A percentile compares a stretch with the other conserved stretches of the same genome.
Conservation (phyloP, 257 asterid species). For the Petunia secreta region DNA sequence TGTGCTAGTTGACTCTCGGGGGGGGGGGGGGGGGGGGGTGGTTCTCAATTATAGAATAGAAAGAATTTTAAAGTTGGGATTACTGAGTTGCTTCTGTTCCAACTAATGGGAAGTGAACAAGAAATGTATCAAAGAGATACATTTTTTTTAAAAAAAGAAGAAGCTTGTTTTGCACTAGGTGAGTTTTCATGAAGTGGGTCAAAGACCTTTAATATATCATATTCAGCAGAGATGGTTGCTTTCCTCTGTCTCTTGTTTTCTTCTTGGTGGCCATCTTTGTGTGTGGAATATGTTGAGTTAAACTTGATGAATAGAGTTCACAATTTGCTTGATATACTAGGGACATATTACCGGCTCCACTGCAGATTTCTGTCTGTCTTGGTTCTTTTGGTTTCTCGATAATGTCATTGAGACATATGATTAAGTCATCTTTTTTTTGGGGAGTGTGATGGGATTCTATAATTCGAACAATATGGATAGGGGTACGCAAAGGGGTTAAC, state of each 20-base stretch:
- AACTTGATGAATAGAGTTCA: not conserved
- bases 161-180: not conserved
- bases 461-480: not conserved
- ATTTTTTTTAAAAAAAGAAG: not conserved
- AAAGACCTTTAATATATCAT: not conserved
- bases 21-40: too few species aligned
- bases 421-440: not conserved
- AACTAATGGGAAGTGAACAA: not conserved
- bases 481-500: not conserved
- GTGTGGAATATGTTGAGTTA: not conserved
- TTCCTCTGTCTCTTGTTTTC: not conserved
- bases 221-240: not conserved
- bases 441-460: not conserved
- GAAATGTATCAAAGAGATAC: not conserved
- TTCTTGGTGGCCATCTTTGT: not conserved
- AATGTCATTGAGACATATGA: conserved; percentile 19
- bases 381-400: not conserved
- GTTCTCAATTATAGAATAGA: too few species aligned
- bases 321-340: not conserved
- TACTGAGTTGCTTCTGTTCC: not conserved
- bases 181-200: not conserved
- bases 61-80: not conserved
- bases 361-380: not conserved
- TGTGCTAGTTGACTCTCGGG: too few species aligned
- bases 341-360: conserved; percentile 3